Evolutionary conservation across 805 yeast species (phyloP), one percentile per base, ranked within the genome.

Genomic region (Pichia kluyveri): DNA sequence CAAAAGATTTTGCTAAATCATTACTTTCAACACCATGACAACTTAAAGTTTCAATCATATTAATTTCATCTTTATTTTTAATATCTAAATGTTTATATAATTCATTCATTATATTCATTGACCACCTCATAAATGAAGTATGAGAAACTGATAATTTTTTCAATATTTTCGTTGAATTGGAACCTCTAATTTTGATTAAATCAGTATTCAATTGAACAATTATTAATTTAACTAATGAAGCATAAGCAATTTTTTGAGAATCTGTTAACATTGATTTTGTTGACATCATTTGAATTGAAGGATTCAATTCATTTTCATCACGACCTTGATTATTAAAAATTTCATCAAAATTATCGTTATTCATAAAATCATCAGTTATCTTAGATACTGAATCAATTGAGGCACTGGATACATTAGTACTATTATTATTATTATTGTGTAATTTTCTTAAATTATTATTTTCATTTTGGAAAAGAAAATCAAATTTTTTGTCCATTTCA

Each of bases 231-330:
- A 84, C 80, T 10, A 91, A 72, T 0, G 96, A 98, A 8, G 86
- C 85, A 60, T 93, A 93, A 2, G 98, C 98, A 52, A 90, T 83
- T 58, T 86, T 83, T 62, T 93, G 96, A 15, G 83, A 71, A 17
- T 88, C 98, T 8, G 80, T 73, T 15, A 93, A 72, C 78, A 93
- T 77, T 26, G 80, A 77, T 61, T 82, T 87, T 6, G 97, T 93
- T 1, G 91, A 76, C 46, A 79, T 78, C 53, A 93, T 69, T 48
- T 90, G 95, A 42, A 77, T 79, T n/a, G 67, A 65, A 0, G 87
- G 77, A 52, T 71, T 70, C 44, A 66, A 53, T 42, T 64, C 72
- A 15, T 69, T 67, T 15, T 63, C 69, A 32, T 58, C 58, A 11
- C 48, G 55, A 12, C 59, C 60, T 39, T 65, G 54, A 43, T 50